phyloP scores from a whole-genome alignment of 129 eudicot species.

The Kitagawia praeruptora region DNA sequence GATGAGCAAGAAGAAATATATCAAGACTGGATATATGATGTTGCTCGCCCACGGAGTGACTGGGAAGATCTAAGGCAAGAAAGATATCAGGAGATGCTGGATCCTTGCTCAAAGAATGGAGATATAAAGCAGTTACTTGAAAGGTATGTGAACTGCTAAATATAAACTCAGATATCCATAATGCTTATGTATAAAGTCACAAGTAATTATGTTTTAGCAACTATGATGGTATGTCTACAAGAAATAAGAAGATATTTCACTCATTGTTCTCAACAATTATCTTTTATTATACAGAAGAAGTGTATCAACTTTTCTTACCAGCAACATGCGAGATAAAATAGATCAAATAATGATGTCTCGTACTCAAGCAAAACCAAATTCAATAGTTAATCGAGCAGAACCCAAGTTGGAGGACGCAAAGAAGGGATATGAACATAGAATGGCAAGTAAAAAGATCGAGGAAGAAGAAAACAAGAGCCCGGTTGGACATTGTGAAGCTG shows the following conservation, averaged over 20 bases:
- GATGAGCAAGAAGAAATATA: slow-evolving; percentile 22
- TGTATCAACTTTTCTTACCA: slow-evolving; percentile 58
- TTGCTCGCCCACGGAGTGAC: slow-evolving; percentile 65
- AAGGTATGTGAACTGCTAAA: slow-evolving; percentile 32
- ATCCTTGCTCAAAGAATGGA: slow-evolving; percentile 36
- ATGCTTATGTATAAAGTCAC: neutral
- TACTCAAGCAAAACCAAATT: slow-evolving; percentile 18
- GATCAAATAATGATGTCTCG: slow-evolving; percentile 51
- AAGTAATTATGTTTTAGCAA: neutral
- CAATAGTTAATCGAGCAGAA: slow-evolving; percentile 9
- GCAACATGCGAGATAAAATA: slow-evolving; percentile 43
- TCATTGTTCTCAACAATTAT: neutral
- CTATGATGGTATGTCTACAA: neutral
- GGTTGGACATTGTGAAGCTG: slow-evolving; percentile 20
- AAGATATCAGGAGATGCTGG: slow-evolving; percentile 73
- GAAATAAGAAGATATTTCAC: neutral
- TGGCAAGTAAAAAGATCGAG: slow-evolving; percentile 8
- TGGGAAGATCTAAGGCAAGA: slow-evolving; percentile 76
- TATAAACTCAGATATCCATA: neutral
- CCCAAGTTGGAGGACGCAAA: neutral
- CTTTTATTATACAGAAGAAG: slow-evolving; percentile 34
- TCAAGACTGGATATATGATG: slow-evolving; percentile 57
- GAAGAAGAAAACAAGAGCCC: slow-evolving; percentile 25
- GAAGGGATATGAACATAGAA: slow-evolving; percentile 6
- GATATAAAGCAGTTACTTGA: slow-evolving; percentile 57